Evolutionary conservation across 768 basidiomycete species (phyloP).

Genomic region (Termitomyces sp.): DNA sequence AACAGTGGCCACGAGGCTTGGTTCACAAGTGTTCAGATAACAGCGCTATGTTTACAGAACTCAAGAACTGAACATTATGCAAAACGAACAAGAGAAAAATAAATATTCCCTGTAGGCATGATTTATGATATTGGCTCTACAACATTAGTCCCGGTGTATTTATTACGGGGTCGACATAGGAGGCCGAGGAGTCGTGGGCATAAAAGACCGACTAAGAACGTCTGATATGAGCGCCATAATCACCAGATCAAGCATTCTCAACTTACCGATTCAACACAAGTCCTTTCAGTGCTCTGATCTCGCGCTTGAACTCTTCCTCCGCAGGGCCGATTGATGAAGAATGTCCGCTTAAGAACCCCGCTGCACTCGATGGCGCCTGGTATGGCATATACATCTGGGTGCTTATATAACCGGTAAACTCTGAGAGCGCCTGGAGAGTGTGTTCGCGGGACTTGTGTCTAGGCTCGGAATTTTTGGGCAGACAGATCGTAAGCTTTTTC

Average conservation of each 20-base stretch:
- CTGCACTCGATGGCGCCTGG: slow-evolving; percentile 22
- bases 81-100: background rate
- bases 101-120: background rate
- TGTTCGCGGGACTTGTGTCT: slow-evolving; percentile 43
- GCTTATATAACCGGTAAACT: slow-evolving; percentile 76
- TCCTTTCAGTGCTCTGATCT: slow-evolving; percentile 75
- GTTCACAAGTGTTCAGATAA: background rate
- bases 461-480: slow-evolving; percentile 28
- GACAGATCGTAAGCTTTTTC: slow-evolving; percentile 23
- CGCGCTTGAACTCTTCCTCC: slow-evolving; percentile 67
- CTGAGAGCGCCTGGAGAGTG: slow-evolving; percentile 59
- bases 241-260: background rate
- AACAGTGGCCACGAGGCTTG: background rate
- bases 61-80: background rate
- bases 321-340: slow-evolving; percentile 26
- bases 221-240: background rate
- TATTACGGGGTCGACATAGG: slow-evolving; percentile 3
- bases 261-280: slow-evolving; percentile 69
- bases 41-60: background rate
- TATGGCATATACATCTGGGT: slow-evolving; percentile 62
- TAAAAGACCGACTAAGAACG: slow-evolving; percentile 31
- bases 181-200: slow-evolving; percentile 25
- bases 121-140: background rate
- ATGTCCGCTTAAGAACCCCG: slow-evolving; percentile 20
- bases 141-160: background rate